A percentile compares a stretch with the other conserved stretches of the same genome.
Evolutionary conservation across 306 rosid species (phyloP).

Genomic region (Fragaria ananassa): DNA sequence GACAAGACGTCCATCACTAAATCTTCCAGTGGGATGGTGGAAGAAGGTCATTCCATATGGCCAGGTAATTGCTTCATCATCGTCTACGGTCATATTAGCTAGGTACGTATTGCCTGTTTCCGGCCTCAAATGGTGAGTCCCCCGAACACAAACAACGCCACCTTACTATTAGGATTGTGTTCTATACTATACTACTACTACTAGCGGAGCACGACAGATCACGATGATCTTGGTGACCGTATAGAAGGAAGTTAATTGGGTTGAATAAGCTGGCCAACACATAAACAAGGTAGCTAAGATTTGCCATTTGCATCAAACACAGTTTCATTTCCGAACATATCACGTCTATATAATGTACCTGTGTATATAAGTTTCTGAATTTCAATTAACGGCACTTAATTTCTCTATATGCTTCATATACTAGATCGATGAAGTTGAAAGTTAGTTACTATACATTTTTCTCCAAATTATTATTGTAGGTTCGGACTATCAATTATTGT

Average conservation of each 20-base stretch:
- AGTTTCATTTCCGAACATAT: too few species aligned
- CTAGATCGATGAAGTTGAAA: too few species aligned
- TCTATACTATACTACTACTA: too few species aligned
- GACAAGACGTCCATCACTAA: neutral
- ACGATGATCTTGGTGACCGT: neutral
- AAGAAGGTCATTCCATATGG: neutral
- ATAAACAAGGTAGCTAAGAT: neutral
- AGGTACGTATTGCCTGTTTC: neutral
- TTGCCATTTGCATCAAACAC: neutral
- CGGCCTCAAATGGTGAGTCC: neutral
- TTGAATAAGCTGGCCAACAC: neutral
- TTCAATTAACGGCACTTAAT: too few species aligned
- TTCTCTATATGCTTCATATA: too few species aligned
- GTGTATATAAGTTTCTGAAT: too few species aligned
- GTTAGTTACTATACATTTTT: too few species aligned
- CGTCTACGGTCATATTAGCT: neutral
- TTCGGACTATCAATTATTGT: too few species aligned
- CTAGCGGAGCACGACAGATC: neutral
- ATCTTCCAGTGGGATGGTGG: neutral
- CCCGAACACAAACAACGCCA: neutral
- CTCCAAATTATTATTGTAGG: too few species aligned
- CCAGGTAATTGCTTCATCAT: neutral
- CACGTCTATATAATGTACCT: too few species aligned
- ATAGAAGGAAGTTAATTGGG: neutral
- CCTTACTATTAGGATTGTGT: neutral